phyloP scores from a whole-genome alignment of 192 early-diverging fungal genomes.

The Rhizoclosmatium globosum region DNA sequence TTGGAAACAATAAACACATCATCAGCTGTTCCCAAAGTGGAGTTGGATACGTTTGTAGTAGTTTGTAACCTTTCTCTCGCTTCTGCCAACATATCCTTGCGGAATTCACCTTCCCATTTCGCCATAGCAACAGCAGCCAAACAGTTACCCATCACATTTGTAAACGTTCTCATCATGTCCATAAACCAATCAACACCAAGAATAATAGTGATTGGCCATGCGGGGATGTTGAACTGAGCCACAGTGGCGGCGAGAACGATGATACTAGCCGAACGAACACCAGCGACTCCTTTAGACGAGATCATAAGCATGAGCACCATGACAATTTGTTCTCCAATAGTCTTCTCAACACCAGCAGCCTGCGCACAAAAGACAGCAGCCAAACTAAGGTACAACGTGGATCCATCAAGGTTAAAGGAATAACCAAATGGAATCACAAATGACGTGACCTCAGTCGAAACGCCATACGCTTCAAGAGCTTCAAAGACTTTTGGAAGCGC shows the following conservation, averaged over 20 bases:
- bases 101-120: slow-evolving; percentile 73
- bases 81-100: slow-evolving; percentile 37
- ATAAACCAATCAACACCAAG: slow-evolving; percentile 79
- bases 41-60: no score
- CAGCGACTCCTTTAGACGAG: slow-evolving; percentile 66
- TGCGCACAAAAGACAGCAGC: slow-evolving; percentile 78
- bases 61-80: no score
- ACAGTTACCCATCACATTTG: slow-evolving; percentile 77
- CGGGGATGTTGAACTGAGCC: slow-evolving; percentile 62
- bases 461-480: slow-evolving; percentile 72
- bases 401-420: slow-evolving; percentile 82
- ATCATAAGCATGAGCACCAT: slow-evolving; percentile 75
- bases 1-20: no score
- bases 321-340: slow-evolving; percentile 65
- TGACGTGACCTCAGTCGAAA: slow-evolving; percentile 67
- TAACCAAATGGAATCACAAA: slow-evolving; percentile 76
- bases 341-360: slow-evolving; percentile 52
- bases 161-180: slow-evolving; percentile 78
- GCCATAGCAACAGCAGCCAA: slow-evolving; percentile 71
- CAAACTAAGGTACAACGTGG: slow-evolving; percentile 71
- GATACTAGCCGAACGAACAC: slow-evolving; percentile 63
- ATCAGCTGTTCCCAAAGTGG: no score
- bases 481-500: slow-evolving; percentile 77
- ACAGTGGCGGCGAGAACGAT: slow-evolving; percentile 68
- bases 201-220: slow-evolving; percentile 66